Percentiles rank a stretch among this genome's conserved stretches.
These are phyloP conservation scores for Umbellularia californica DNA, from an alignment of 164 flowering plant genomes.

Conservation along the genomic window DNA sequence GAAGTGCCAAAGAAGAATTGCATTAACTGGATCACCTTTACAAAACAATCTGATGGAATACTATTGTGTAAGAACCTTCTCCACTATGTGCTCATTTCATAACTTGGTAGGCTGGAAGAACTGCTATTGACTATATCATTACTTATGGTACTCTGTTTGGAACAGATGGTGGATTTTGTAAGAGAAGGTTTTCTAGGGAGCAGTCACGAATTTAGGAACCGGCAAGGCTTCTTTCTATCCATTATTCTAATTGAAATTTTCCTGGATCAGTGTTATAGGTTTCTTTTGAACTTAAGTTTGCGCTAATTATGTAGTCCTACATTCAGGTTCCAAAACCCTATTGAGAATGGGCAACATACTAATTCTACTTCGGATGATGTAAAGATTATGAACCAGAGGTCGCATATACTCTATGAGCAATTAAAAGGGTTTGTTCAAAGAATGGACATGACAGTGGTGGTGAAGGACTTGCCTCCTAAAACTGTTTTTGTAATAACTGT, in stretches of 20 bases:
- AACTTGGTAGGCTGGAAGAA: background rate
- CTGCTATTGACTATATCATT: background rate
- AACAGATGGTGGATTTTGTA: constrained; percentile 99
- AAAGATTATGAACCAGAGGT: constrained; percentile 93
- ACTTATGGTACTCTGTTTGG: constrained; percentile 11
- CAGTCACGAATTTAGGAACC: constrained; percentile 92
- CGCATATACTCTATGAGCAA: constrained; percentile 95
- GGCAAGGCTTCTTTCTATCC: constrained; percentile 38
- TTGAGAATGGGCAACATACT: constrained; percentile 93
- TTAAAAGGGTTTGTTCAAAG: constrained; percentile 96
- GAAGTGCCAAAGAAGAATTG: constrained; percentile 92
- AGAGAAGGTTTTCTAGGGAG: constrained; percentile 98
- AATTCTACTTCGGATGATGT: constrained; percentile 88
- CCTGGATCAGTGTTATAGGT: background rate
- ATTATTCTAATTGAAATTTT: background rate
- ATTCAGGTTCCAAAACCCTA: constrained; percentile 95
- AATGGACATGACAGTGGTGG: constrained; percentile 93
- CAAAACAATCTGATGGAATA: constrained; percentile 99
- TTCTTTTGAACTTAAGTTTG: background rate
- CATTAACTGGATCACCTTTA: constrained; percentile 96
- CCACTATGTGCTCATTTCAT: constrained; percentile 12
- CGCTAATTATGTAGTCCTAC: background rate
- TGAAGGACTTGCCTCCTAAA: constrained; percentile 96
- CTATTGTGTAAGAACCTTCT: constrained; percentile 69
- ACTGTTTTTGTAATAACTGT: constrained; percentile 90